These are phyloP conservation scores for Prunus padus DNA, from an alignment of 306 rosid species.

Conservation along the genomic window DNA sequence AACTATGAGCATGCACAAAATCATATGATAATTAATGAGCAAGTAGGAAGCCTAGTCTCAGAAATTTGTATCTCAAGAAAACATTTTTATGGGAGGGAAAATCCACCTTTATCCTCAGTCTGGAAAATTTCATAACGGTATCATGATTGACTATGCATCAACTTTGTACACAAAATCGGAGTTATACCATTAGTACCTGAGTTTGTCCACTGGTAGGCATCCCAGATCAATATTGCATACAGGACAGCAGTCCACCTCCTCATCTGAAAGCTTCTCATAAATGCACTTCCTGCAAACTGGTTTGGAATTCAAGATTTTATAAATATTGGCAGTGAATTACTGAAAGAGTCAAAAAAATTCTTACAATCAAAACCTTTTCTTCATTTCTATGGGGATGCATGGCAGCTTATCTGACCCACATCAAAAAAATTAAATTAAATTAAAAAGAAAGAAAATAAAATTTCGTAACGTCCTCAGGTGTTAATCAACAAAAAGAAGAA, in stretches of 20 bases:
- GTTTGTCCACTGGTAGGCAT: slow-evolving; percentile 79
- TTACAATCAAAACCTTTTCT: not conserved
- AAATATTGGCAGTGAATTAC: slow-evolving; percentile 26
- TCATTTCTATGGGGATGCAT: not conserved
- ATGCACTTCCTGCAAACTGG: slow-evolving; percentile 98
- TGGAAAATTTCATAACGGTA: not conserved
- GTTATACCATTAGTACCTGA: slow-evolving; percentile 50
- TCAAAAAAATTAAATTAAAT: not conserved
- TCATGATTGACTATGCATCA: not conserved
- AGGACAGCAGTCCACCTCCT: slow-evolving; percentile 81
- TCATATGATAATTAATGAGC: not conserved
- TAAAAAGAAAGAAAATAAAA: not conserved
- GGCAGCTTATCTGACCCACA: not conserved
- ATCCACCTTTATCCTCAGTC: not conserved
- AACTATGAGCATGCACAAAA: not conserved
- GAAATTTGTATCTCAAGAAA: not conserved
- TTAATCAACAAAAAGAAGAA: not conserved
- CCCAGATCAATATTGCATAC: slow-evolving; percentile 91
- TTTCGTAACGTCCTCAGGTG: not conserved
- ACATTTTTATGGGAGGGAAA: not conserved
- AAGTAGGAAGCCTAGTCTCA: not conserved
- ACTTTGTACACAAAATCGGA: not conserved
- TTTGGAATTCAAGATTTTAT: slow-evolving; percentile 23
- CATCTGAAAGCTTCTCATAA: slow-evolving; percentile 75
- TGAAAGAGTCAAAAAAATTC: not conserved